phyloP scores from a whole-genome alignment of 352 stramenopile species.

The Phytophthora kernoviae region DNA sequence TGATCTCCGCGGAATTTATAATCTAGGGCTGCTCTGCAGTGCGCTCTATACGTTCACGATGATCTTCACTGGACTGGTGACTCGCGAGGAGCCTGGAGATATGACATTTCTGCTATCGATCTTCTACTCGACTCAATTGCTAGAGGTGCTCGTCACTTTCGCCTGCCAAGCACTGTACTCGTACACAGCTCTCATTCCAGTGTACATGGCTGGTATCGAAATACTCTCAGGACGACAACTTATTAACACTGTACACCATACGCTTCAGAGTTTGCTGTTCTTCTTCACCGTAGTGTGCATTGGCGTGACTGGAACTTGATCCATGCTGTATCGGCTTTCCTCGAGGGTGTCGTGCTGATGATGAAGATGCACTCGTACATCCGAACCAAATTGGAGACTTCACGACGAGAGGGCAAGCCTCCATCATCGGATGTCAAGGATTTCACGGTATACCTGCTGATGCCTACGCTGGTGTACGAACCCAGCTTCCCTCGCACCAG shows the following conservation, averaged over 20 bases:
- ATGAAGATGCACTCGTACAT: slow-evolving; percentile 83
- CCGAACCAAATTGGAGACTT: slow-evolving; percentile 58
- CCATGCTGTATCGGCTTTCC: slow-evolving; percentile 63
- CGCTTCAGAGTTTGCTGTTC: slow-evolving; percentile 62
- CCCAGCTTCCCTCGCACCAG: slow-evolving; percentile 86
- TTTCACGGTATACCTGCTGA: slow-evolving; percentile 60
- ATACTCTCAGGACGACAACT: slow-evolving; percentile 31
- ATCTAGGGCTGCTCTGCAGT: slow-evolving; percentile 61
- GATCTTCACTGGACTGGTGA: slow-evolving; percentile 42
- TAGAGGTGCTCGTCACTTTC: slow-evolving; percentile 68
- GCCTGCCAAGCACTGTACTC: slow-evolving; percentile 50
- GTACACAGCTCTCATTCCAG: slow-evolving; percentile 62
- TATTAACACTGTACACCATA: slow-evolving; percentile 62
- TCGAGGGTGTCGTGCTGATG: slow-evolving; percentile 66
- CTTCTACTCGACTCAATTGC: slow-evolving; percentile 60
- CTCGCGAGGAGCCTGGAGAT: slow-evolving; percentile 46
- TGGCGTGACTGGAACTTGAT: slow-evolving; percentile 67
- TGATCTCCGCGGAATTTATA: slow-evolving; percentile 68
- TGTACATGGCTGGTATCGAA: slow-evolving; percentile 47
- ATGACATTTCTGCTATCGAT: slow-evolving; percentile 46
- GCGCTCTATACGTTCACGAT: slow-evolving; percentile 56
- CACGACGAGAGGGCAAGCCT: slow-evolving; percentile 22
- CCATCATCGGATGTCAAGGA: slow-evolving; percentile 39
- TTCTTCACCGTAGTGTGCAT: slow-evolving; percentile 56
- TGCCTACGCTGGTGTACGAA: slow-evolving; percentile 93